Base-by-base conservation (phyloP, 176 grass and related monocot species). In the Avena insularis region DNA sequence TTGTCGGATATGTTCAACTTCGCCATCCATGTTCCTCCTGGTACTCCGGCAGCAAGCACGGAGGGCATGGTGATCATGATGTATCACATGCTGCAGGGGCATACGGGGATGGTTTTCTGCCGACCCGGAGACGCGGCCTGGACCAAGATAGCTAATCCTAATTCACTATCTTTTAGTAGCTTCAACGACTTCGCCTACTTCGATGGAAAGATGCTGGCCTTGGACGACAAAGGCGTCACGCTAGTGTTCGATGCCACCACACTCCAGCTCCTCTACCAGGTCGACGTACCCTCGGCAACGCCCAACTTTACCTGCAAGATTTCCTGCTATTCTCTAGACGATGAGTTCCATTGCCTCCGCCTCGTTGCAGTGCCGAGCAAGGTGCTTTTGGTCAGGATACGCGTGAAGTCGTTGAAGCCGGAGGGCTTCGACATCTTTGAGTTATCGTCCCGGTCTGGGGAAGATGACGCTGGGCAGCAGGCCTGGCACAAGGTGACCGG, bases 61-160 rank as follows among this genome's bases (percentile, higher is more conserved):
- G 77, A 35, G 31, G 13, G 83, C 74, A 78, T 68, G 74, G 19
- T 53, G 48, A 54, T 78, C 84, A 56, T 79, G 61, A 68, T 69
- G 84, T 33, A 46, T 21, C 48, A 86, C 49, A 0, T 9, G 0
- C 0, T 66, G 31, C 74, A 19, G 0, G 74, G n/a, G 1, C 0
- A 6, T 4, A 33, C 31, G 8, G 73, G 71, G 4, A n/a, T 85
- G 58, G 27, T 45, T 15, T 85, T 40, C 73, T 85, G 83, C 72
- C 62, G 49, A 35, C 61, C 75, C 0, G 62, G 84, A 25, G 84
- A 85, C 61, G 48, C 60, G 4, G 74, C 84, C 13, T 78, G 84
- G 62, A 79, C 74, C 8, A 45, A 14, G 74, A 31, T 86, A 75
- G 14, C 10, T 23, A 67, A 13, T n/a, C 84, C 31, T 3, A 50